Evolutionary conservation across 1,284 basidiomycete species (phyloP).

Genomic region (Ceratobasidium sp.): DNA sequence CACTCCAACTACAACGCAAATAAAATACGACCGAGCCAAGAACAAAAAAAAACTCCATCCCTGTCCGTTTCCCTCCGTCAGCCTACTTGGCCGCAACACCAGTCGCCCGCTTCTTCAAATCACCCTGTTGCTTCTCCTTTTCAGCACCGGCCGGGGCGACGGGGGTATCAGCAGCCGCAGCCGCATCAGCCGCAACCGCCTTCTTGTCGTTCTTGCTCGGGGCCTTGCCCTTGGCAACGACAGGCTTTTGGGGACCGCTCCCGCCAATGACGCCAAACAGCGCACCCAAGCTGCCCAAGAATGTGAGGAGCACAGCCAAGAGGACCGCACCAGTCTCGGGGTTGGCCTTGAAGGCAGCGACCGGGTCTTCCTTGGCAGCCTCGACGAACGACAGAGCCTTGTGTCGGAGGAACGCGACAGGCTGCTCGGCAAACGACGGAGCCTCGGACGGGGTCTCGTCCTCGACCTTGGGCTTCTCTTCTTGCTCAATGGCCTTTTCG

Average conservation of each 20-base stretch:
- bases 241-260: conserved; percentile 62
- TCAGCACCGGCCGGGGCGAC: conserved; percentile 45
- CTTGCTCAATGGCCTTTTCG: conserved; percentile 65
- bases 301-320: conserved; percentile 71
- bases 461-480: conserved; percentile 52
- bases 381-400: conserved; percentile 79
- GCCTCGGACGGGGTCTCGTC: conserved; percentile 52
- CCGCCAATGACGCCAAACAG: conserved; percentile 80
- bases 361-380: conserved; percentile 72
- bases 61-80: not conserved
- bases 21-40: conserved; percentile 24
- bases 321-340: conserved; percentile 86
- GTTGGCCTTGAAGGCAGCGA: conserved; percentile 77
- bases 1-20: conserved; percentile 20
- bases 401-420: conserved; percentile 77
- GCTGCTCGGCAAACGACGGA: conserved; percentile 62
- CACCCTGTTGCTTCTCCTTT: conserved; percentile 44
- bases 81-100: conserved; percentile 30
- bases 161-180: conserved; percentile 38
- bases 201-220: conserved; percentile 46
- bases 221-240: conserved; percentile 56
- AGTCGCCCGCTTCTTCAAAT: conserved; percentile 47
- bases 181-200: conserved; percentile 24
- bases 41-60: not conserved
- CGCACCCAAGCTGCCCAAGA: conserved; percentile 83